phyloP scores from a whole-genome alignment of 352 stramenopile genomes.

The Phytopythium aichiense region DNA sequence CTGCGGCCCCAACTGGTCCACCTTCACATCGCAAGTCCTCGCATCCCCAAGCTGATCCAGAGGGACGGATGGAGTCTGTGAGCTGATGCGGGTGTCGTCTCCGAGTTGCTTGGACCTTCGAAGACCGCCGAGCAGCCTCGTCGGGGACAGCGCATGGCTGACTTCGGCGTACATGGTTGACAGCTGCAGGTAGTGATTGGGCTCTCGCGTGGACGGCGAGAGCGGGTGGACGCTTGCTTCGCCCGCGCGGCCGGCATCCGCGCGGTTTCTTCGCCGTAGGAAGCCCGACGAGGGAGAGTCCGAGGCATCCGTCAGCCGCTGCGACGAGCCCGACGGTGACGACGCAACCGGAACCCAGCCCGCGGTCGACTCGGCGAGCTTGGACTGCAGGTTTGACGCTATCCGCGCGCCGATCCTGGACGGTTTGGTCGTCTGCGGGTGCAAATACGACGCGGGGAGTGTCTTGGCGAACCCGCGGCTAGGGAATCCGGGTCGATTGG shows the following conservation, averaged over 20 bases:
- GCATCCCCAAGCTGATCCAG: background rate
- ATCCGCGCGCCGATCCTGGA: slow-evolving; percentile 2
- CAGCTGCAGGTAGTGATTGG: background rate
- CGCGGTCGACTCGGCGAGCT: background rate
- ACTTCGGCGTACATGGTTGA: background rate
- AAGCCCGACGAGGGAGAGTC: background rate
- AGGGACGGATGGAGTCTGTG: too few species aligned
- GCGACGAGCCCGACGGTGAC: background rate
- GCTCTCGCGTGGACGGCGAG: background rate
- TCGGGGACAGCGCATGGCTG: slow-evolving; percentile 3
- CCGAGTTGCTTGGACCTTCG: background rate
- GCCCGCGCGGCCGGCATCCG: background rate
- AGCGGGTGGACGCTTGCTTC: background rate
- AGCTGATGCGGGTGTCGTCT: background rate
- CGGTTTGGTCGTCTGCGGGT: background rate
- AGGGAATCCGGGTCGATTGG: background rate
- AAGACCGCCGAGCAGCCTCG: background rate
- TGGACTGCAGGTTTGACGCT: background rate
- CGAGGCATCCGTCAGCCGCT: background rate
- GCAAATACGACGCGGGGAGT: background rate
- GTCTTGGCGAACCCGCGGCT: background rate
- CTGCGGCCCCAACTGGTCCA: background rate
- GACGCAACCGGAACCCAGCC: background rate
- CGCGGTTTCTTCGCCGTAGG: background rate
- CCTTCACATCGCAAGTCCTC: background rate